Base-by-base conservation (phyloP, 2,329 filamentous ascomycete genomes). In the Phialophora macrospora region DNA sequence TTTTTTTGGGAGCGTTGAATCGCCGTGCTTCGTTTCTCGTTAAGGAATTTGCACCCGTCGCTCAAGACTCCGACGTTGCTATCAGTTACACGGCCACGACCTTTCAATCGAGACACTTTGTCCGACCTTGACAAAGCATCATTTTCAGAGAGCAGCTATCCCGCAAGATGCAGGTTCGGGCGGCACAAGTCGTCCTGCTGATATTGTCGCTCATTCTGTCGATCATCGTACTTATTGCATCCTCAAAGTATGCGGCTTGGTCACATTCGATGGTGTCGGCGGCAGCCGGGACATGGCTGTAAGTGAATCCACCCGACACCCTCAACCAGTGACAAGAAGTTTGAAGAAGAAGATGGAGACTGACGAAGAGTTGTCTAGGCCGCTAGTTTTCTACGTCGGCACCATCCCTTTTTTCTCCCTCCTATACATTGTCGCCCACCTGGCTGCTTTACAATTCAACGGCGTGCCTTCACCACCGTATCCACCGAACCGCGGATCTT, bases 191-290 rank as follows among this genome's bases (percentile, higher is more conserved):
- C 7, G 34, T 71, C 38, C 34, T 68, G 17, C 67, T 71, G 26
- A 28, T 71, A 22, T 24, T 64, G 8, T 66, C 63, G 20, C 48
- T 71, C 17, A 46, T 66, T 14, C 30, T 68, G 34, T 62, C 69
- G 6, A 54, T 71, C 32, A 61, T 71, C 24, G 57, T 71, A 26
- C 63, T 69, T 32, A 66, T 71, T 6, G 64, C 67, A n/a, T 65
- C 69, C n/a, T 64, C 63, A 11, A 69, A 68, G 49, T 71, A 71
- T 68, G 69, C 63, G 24, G 62, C 62, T 12, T 71, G 69, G 69
- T 60, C 67, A 17, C 60, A 67, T 28, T 60, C 30, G 17, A 71
- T 71, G 69, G 62, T 64, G 14, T 52, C 46, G 24, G 55, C 63
- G 22, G 48, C 28, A 20, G 32, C 52, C 2, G 55, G 67, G 7